Percentiles rank a stretch among this genome's conserved stretches.
Evolutionary conservation across 345 rosid species (phyloP).

Genomic region (Syzygium aqueum): DNA sequence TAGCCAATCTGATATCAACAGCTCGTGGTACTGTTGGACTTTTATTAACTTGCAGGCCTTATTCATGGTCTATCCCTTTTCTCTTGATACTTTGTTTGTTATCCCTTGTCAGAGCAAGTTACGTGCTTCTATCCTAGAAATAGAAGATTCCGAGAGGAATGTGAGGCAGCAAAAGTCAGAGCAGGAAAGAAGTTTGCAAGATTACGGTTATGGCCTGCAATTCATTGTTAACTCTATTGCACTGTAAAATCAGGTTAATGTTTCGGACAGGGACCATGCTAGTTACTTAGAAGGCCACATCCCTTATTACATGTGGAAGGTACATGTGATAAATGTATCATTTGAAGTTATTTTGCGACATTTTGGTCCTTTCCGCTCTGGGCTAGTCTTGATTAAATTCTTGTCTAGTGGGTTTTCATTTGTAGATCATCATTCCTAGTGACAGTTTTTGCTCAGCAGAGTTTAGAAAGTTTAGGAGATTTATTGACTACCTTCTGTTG

Average conservation of each 20-base stretch:
- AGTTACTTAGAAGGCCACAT: slow-evolving; percentile 82
- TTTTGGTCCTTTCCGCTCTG: neutral
- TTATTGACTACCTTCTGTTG: neutral
- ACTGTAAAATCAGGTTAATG: slow-evolving; percentile 49
- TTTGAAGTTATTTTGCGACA: neutral
- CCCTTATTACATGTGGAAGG: slow-evolving; percentile 75
- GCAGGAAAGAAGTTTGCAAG: slow-evolving; percentile 38
- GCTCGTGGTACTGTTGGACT: too few species aligned
- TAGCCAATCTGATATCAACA: too few species aligned
- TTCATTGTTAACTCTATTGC: neutral
- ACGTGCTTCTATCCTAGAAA: slow-evolving; percentile 44
- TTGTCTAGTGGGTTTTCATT: neutral
- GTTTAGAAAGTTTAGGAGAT: too few species aligned
- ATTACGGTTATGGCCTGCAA: neutral
- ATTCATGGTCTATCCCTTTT: neutral
- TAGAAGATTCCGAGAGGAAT: slow-evolving; percentile 28
- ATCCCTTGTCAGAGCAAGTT: slow-evolving; percentile 32
- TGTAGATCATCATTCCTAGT: neutral
- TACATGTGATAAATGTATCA: slow-evolving; percentile 4
- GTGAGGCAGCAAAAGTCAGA: slow-evolving; percentile 51
- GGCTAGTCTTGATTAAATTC: neutral
- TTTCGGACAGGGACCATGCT: slow-evolving; percentile 53
- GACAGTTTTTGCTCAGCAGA: neutral
- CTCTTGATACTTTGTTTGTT: neutral
- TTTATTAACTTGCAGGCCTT: neutral